Base-by-base conservation (phyloP, 169 alveolate species). In the Miamiensis avidus region DNA sequence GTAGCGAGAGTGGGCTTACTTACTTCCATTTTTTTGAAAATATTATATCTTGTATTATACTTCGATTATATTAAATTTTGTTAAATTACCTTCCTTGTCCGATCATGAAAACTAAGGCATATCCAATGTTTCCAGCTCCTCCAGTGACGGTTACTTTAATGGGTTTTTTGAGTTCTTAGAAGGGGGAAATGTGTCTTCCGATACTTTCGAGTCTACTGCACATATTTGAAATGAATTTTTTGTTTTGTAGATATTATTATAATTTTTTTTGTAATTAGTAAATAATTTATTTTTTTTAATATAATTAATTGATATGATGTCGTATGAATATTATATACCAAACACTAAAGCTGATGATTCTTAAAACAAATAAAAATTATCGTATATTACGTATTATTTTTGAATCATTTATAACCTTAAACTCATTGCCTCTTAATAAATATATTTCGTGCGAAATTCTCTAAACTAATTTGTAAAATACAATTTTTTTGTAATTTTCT, bases 81-180 rank as follows among this genome's bases (percentile, higher is more conserved):
- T n/a, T 49, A 20, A 11, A 20, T 4, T 49, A 49, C 34, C 89
- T 74, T 25, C 89, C 89, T 74, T 85, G 74, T n/a, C 89, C 96
- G 49, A 91, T 87, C 90, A 93, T 88, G 89, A 88, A 91, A 15
- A 93, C 92, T 28, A 87, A 76, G 27, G 96, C 82, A 87, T 93
- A 93, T 26, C 94, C 85, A 87, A 93, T 93, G 76, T 93, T 86
- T 31, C 96, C 96, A 49, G 96, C 94, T 31, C 92, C 93, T 77
- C 96, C 96, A 74, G 96, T 93, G 0, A 93, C 96, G 82, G 89
- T 83, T 31, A 93, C 93, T 30, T 89, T 89, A 86, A 90, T 90
- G 0, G 93, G 91, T 1, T 6, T 31, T 77, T 77, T 77, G 1
- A 77, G 31, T 77, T 77, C 65, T 69, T 77, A 33, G 16, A 32